Conservation (phyloP, 2,329 filamentous ascomycete species). For the Cadophora luteo-olivacea region DNA sequence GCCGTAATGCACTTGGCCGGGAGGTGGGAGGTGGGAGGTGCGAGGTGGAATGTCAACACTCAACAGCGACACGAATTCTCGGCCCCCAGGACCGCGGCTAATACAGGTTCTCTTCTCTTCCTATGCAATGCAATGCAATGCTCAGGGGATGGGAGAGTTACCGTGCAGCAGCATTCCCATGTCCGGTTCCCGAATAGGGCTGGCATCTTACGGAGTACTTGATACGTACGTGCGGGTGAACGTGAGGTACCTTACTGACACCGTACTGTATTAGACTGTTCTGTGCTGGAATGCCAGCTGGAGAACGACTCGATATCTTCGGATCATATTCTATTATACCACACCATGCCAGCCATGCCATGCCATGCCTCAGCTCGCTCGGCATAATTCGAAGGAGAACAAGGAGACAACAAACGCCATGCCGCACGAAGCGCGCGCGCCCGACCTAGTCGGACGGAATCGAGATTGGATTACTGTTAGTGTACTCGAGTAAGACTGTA, state of each 20-base stretch:
- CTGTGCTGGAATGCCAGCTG: no score
- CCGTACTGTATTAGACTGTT: background rate
- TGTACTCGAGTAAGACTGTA: no score
- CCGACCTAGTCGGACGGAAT: conserved; percentile 12
- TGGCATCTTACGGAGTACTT: background rate
- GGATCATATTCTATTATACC: no score
- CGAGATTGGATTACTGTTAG: background rate
- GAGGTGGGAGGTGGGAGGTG: no score
- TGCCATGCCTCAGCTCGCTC: no score
- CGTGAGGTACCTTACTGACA: no score
- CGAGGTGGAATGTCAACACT: background rate
- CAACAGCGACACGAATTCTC: conserved; percentile 1
- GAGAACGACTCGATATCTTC: background rate
- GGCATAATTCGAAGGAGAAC: background rate
- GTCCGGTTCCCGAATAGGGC: conserved; percentile 1
- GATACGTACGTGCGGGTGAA: background rate
- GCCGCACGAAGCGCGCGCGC: conserved; percentile 9
- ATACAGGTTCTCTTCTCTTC: conserved; percentile 1
- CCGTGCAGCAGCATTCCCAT: conserved; percentile 12
- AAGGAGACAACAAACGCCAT: conserved; percentile 6
- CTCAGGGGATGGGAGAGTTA: conserved; percentile 13
- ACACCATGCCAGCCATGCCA: no score
- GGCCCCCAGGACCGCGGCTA: conserved; percentile 16
- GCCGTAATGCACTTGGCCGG: conserved; percentile 3
- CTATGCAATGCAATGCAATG: background rate